Base-by-base conservation (phyloP, 2,329 filamentous ascomycete species). In the Apiospora aurea region DNA sequence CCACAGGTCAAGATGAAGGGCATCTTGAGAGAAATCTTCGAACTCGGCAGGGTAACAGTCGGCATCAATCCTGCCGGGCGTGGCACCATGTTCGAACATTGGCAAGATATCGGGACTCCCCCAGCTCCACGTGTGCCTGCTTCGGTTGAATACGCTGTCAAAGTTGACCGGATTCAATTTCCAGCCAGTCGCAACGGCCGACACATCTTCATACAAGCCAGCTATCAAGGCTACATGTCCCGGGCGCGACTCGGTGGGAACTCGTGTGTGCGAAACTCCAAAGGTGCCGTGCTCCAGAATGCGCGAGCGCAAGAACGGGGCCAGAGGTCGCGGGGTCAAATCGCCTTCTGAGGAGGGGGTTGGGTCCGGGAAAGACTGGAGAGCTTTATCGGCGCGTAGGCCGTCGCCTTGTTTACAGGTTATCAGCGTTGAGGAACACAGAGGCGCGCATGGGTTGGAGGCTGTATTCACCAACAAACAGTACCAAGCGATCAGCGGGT, bases 141-240 rank as follows among this genome's bases (percentile, higher is more conserved):
- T 98, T 74, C 94, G 91, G 81, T 99, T 99, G 88, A 99, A 99
- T 14, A 99, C 95, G 79, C 96, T 98, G 84, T 99, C 96, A 79
- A 99, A 99, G 80, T 98, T 93, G 79, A 99, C 96, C 0, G 96
- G 96, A 80, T 99, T 99, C 77, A 98, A 85, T 84, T 99, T 98
- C 96, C 96, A 99, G 21, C 96, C 96, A 0, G 97, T 99, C 43
- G 93, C 97, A 26, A 99, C 96, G 2, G 96, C 93, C 46, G 96
- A 98, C 1, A 99, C 96, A 85, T 99, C 96, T 83, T 99, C 96
- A 80, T 99, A 99, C 49, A 99, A 85, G 5, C 96, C 96, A 8
- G 96, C 96, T 78, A 99, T 99, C 71, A 99, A 88, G 47, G 96
- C 97, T 72, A 99, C 96, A 85, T 99, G 96, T 21, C 96, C 96